Evolutionary conservation across 257 asterid genomes (phyloP).

Genomic region (Dorcoceras hygrometricum): DNA sequence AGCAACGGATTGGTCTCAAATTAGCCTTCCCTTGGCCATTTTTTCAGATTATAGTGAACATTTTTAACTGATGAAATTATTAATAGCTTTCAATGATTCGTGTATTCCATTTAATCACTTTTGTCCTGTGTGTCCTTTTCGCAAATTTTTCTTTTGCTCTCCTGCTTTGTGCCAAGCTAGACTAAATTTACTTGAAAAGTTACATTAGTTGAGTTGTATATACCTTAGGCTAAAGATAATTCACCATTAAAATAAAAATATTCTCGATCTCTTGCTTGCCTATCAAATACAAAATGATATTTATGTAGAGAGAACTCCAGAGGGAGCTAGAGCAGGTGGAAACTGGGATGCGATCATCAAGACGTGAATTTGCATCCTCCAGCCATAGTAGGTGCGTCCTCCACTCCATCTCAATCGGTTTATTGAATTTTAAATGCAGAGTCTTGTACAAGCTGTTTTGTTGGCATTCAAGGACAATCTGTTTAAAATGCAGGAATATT

Average conservation of each 20-base stretch:
- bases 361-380: conserved; percentile 77
- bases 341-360: conserved; percentile 72
- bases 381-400: conserved; percentile 66
- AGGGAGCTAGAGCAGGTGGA: conserved; percentile 94
- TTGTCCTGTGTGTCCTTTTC: background rate
- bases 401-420: conserved; percentile 7
- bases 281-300: conserved; percentile 13
- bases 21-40: background rate
- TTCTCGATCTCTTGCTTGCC: conserved; percentile 12
- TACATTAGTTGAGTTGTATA: conserved; percentile 7
- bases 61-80: background rate
- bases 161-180: conserved; percentile 7
- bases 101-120: background rate
- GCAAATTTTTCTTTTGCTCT: background rate
- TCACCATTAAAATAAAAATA: conserved; percentile 13
- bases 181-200: conserved; percentile 9
- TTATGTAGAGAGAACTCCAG: conserved; percentile 84
- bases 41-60: background rate
- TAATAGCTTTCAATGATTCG: background rate
- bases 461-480: background rate
- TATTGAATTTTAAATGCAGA: conserved; percentile 10
- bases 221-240: conserved; percentile 8
- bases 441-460: conserved; percentile 11
- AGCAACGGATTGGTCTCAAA: conserved; percentile 15
- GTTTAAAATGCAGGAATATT: background rate